Evolutionary conservation across 306 rosid species (phyloP), one percentile per base, ranked within the genome.

Genomic region (Cucurbita ficifolia): DNA sequence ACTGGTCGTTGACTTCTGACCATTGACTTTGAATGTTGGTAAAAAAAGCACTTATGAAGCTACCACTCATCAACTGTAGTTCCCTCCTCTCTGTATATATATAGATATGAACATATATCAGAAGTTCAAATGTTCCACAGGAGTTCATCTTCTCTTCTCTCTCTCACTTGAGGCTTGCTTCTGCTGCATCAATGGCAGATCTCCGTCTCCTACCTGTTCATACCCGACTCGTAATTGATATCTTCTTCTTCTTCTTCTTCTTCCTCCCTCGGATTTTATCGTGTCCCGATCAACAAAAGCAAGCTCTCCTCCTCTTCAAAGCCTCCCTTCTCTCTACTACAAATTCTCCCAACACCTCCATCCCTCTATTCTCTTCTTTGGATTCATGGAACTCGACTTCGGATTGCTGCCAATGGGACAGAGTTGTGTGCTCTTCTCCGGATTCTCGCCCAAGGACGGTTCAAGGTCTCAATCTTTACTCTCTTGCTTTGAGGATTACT

Each of bases 321-420:
- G 39, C 69, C 48, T 71, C 80, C 29, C 54, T 80, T 6, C 4
- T 55, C 39, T 61, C 53, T 1, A 13, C 24, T 11, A 49, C 71
- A 13, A 57, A 6, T 29, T 19, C 48, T 71, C 14, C 70, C 42
- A 10, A 76, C 43, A 51, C 4, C 10, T 40, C 35, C 55, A 68
- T 9, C 21, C 17, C 10, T 10, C 17, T 70, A 49, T 5, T 60
- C 59, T 38, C 16, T 40, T 52, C 18, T 8, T 51, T 76, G 50
- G 77, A 71, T 16, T 76, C 80, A 19, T 80, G 80, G 75, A 76
- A 76, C 19, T 74, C 70, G 16, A 74, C 48, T 16, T 76, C 56
- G 38, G 77, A 80, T 60, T 70, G 79, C 65, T 80, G 83, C 50
- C 35, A 12, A 8, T 80, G 83, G 83, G 68, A 70, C 10, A 46